Evolutionary conservation across 176 grass and related monocot species (phyloP), one percentile per base, ranked within the genome.

Genomic region (Cocos nucifera): DNA sequence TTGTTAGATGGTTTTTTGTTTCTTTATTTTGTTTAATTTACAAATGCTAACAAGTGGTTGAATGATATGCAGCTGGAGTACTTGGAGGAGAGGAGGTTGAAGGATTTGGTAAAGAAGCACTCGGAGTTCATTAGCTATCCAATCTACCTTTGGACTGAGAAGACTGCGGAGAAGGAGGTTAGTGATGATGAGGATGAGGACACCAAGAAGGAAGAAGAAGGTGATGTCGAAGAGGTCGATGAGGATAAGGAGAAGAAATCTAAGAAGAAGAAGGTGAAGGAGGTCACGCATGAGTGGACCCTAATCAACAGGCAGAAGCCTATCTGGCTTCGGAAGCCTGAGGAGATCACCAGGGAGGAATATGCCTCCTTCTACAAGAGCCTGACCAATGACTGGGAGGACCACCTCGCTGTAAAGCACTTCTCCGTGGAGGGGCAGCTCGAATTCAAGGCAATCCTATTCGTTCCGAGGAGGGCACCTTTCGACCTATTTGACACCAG

Each of bases 261-360:
- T 20, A 76, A 82, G 44, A 82, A 82, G 28, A 82, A 82, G 61
- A 71, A 74, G 24, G 72, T 74, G 51, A 71, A 82, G 60, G 70
- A 75, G 53, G 78, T 81, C 15, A 71, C 78, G 0, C 66, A 81
- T 26, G 72, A 81, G 39, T 81, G 78, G 78, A 9, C 18, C 16
- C 49, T 82, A 6, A 70, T 82, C 25, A 77, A 82, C 66, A 82
- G 77, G 71, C 78, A 80, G 64, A 82, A 82, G 49, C 79, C 79
- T 5, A 77, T 82, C 19, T 82, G 79, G 79, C 54, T 76, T 20
- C 51, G 79, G 19, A 82, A 82, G 61, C 73, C 73, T 9, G 79
- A 82, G 49, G 79, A 82, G 19, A 50, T 82, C 49, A 71, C 79
- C 2, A 82, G 77, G 65, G 78, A 81, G 48, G 78, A 81, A 6